These are phyloP conservation scores for Xylaria bambusicola DNA, from an alignment of 495 filamentous ascomycete species.

Conservation along the genomic window DNA sequence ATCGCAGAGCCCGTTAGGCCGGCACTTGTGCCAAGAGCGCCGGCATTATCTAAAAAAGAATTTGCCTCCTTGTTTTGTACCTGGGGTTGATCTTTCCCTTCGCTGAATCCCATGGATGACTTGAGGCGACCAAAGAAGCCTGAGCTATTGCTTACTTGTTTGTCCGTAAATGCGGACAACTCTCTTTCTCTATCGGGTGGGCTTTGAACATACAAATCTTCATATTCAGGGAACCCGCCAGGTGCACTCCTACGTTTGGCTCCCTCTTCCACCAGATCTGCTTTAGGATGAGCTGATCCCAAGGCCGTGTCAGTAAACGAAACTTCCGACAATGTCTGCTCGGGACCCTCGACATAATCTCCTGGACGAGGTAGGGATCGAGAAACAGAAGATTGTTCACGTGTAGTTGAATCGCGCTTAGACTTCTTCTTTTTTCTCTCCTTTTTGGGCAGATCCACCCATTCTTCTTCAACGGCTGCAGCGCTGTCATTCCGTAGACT, in stretches of 20 bases:
- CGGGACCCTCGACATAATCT: slow-evolving; percentile 29
- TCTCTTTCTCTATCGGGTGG: slow-evolving; percentile 37
- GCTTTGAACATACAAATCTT: slow-evolving; percentile 15
- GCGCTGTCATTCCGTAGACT: slow-evolving; percentile 17
- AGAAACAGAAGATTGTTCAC: slow-evolving; percentile 18
- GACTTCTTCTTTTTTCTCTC: slow-evolving; percentile 23
- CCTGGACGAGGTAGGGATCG: slow-evolving; percentile 32
- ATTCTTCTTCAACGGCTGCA: slow-evolving; percentile 20
- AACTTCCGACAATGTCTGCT: slow-evolving; percentile 34
- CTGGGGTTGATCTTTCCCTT: slow-evolving; percentile 29
- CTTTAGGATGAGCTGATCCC: slow-evolving; percentile 14
- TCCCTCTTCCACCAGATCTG: slow-evolving; percentile 19
- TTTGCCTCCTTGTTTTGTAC: slow-evolving; percentile 37
- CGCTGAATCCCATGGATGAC: slow-evolving; percentile 33
- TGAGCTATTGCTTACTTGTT: slow-evolving; percentile 31
- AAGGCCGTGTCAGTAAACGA: slow-evolving; percentile 27
- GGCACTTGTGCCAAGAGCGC: slow-evolving; percentile 62
- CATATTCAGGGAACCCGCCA: slow-evolving; percentile 21
- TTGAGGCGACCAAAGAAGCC: slow-evolving; percentile 40
- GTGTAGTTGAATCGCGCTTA: slow-evolving; percentile 13
- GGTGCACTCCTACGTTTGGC: slow-evolving; percentile 21
- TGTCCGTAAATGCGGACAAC: slow-evolving; percentile 32
- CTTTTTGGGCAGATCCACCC: slow-evolving; percentile 21
- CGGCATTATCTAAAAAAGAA: slow-evolving; percentile 68
- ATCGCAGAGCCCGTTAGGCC: slow-evolving; percentile 51